Evolutionary conservation across 148 eudicot genomes (phyloP), one percentile per base, ranked within the genome.

Genomic region (Rhododendron simsii): DNA sequence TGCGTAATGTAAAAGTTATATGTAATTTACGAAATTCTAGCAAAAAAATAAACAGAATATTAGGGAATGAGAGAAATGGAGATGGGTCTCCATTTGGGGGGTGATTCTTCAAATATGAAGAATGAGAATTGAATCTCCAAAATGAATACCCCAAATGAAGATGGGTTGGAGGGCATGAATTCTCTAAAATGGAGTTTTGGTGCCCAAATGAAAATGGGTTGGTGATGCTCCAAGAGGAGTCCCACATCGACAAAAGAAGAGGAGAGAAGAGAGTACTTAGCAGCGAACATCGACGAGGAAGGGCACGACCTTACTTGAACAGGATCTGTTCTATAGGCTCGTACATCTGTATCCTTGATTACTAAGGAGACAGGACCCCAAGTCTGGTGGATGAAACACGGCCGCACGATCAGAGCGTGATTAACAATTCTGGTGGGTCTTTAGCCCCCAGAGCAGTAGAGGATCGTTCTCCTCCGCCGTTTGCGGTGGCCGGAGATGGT

Each of bases 241-340:
- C 45, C 80, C 80, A 76, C 80, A 76, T 41, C 51, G 80, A 2
- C 44, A 20, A 16, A 7, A 0, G 0, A 8, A 0, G 28, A 8
- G 0, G 20, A 18, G 3, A 41, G 0, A 8, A 3, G 1, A 23
- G 5, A 18, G 80, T 76, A 39, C 41, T 7, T 39, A 20, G 0
- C 3, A 1, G 5, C n/a, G 12, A 18, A n/a, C 5, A 20, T 0
- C 0, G 5, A 3, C 1, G 11, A 8, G 0, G 0, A 8, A 41
- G 50, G 0, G 26, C 51, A 76, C 48, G 80, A 76, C 80, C 80
- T 37, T 76, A 76, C 48, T 76, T 76, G 80, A 76, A 76, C 80
- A 76, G 80, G 80, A 76, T 76, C 80, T 76, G 80, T 76, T 76
- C 80, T 76, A 41, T 76, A 76, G 80, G 80, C 47, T 76, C 80